These are phyloP conservation scores for Thelonectria blattea DNA, from an alignment of 2,329 filamentous ascomycete genomes.

Conservation along the genomic window DNA sequence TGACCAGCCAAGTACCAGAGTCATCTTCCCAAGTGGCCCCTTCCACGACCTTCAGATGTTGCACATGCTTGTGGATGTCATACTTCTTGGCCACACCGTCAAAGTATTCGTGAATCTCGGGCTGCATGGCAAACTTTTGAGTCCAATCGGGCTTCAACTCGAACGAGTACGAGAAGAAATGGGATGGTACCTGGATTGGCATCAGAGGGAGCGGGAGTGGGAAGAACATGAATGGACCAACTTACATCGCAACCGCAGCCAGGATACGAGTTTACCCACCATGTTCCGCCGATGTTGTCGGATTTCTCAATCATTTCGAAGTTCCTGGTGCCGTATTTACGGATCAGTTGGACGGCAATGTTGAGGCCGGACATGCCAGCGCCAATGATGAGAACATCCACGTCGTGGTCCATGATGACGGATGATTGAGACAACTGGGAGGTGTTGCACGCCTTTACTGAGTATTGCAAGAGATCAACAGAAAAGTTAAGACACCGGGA, in stretches of 20 bases:
- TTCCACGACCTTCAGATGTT: constrained; percentile 28
- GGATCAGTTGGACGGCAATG: constrained; percentile 32
- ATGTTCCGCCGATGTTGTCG: constrained; percentile 33
- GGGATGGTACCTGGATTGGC: constrained; percentile 30
- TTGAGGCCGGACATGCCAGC: constrained; percentile 39
- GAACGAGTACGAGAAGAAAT: constrained; percentile 41
- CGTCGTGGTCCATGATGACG: constrained; percentile 21
- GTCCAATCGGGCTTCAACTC: constrained; percentile 38
- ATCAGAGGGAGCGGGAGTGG: neutral
- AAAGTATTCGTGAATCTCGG: constrained; percentile 37
- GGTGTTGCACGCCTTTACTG: neutral
- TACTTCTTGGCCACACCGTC: constrained; percentile 28
- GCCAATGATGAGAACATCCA: constrained; percentile 38
- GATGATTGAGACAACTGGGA: neutral
- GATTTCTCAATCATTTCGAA: constrained; percentile 37
- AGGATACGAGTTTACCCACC: constrained; percentile 38
- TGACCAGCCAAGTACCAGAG: constrained; percentile 29
- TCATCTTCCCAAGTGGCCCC: constrained; percentile 32
- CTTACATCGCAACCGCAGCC: constrained; percentile 37
- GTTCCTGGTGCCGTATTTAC: constrained; percentile 23
- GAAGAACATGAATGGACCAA: neutral
- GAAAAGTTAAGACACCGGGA: neutral
- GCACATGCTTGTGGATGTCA: constrained; percentile 28
- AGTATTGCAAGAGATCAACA: neutral
- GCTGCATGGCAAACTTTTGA: constrained; percentile 34